These are phyloP conservation scores for Apiospora sp. DNA, from an alignment of 2,329 filamentous ascomycete species.

Conservation along the genomic window DNA sequence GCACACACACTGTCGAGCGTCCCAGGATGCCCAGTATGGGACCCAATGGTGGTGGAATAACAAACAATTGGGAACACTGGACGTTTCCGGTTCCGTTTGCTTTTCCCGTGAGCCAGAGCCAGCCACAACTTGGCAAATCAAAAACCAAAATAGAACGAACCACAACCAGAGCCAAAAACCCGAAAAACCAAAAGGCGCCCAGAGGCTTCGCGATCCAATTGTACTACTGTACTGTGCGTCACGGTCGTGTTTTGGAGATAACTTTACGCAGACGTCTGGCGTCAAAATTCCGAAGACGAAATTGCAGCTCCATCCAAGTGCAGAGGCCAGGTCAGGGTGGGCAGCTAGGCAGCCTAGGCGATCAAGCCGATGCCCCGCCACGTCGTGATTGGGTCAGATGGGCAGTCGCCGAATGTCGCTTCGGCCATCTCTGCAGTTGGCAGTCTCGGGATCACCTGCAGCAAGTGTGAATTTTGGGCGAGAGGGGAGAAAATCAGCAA, in stretches of 20 bases:
- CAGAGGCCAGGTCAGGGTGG: background rate
- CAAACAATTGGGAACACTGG: background rate
- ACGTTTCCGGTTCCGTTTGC: background rate
- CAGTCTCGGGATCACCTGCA: constrained; percentile 5
- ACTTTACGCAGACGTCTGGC: background rate
- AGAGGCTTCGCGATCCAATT: background rate
- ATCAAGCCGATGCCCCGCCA: constrained; percentile 6
- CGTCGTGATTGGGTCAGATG: background rate
- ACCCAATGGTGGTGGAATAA: background rate
- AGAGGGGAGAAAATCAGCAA: background rate
- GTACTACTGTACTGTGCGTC: background rate
- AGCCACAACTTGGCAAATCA: background rate
- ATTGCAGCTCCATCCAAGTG: constrained; percentile 10
- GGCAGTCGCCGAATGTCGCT: background rate
- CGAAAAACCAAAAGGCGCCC: background rate
- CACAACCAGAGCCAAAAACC: no score
- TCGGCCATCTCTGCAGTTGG: background rate
- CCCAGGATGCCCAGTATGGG: background rate
- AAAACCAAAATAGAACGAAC: background rate
- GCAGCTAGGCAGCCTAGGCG: background rate
- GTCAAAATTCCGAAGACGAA: constrained; percentile 13
- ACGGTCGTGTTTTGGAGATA: background rate
- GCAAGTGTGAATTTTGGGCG: background rate
- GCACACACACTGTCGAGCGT: background rate
- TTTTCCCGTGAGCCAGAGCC: background rate